phyloP scores from a whole-genome alignment of 306 rosid species.

The Psophocarpus tetragonolobus region DNA sequence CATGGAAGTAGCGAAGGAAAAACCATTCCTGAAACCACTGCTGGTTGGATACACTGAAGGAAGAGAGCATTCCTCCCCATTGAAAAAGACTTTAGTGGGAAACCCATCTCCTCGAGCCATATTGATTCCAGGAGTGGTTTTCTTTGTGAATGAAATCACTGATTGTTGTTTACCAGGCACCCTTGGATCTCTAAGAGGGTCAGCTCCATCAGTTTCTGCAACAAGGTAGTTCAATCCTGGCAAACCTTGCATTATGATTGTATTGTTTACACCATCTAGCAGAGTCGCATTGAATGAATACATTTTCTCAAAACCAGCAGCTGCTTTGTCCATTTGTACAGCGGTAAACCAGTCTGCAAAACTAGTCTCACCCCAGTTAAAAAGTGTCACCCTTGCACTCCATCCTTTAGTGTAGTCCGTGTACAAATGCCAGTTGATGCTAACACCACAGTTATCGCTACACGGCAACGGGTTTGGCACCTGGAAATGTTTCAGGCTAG shows the following conservation, averaged over 20 bases:
- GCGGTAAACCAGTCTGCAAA: conserved; percentile 97
- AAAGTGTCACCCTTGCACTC: conserved; percentile 89
- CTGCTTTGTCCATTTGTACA: conserved; percentile 75
- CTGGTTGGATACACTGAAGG: conserved; percentile 63
- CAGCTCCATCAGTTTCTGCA: conserved; percentile 72
- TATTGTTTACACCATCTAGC: conserved; percentile 58
- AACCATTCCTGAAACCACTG: conserved; percentile 40
- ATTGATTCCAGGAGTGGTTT: conserved; percentile 63
- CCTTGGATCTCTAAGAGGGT: conserved; percentile 74
- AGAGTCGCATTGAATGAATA: conserved; percentile 81
- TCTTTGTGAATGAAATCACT: conserved; percentile 90
- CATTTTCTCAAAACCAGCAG: conserved; percentile 82
- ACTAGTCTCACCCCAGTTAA: conserved; percentile 83
- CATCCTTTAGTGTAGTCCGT: conserved; percentile 82
- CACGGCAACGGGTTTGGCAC: conserved; percentile 78
- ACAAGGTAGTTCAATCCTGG: conserved; percentile 79
- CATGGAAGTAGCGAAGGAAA: conserved; percentile 35
- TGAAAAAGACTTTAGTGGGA: conserved; percentile 86
- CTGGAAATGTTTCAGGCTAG: conserved; percentile 54
- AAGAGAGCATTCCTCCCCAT: conserved; percentile 92
- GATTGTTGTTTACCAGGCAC: conserved; percentile 98
- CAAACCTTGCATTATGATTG: conserved; percentile 80
- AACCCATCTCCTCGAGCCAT: conserved; percentile 77
- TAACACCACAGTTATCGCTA: conserved; percentile 90
- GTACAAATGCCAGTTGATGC: conserved; percentile 83